A percentile compares a stretch with the other conserved stretches of the same genome.
Conservation (phyloP, 2,329 filamentous ascomycete genomes). For the Scedosporium minutisporum region DNA sequence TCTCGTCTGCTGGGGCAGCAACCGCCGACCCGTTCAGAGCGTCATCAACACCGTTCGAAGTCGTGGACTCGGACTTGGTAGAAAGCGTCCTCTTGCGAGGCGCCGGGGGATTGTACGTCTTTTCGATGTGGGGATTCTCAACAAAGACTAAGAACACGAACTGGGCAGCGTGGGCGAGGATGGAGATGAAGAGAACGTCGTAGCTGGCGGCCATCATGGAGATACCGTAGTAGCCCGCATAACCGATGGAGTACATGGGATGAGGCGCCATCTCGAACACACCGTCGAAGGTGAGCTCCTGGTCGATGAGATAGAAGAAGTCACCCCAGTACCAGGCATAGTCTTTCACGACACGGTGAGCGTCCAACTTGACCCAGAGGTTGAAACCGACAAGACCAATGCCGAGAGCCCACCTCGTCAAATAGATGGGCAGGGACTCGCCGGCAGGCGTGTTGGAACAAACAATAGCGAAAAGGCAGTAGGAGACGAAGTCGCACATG, state of each 20-base stretch:
- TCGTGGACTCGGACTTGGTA: constrained; percentile 20
- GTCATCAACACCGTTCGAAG: neutral
- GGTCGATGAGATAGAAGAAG: constrained; percentile 97
- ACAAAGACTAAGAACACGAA: constrained; percentile 86
- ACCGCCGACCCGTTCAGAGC: constrained; percentile 12
- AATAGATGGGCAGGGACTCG: constrained; percentile 60
- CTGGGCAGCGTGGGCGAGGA: constrained; percentile 86
- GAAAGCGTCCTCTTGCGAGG: constrained; percentile 49
- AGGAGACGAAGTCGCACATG: constrained; percentile 98
- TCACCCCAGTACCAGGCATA: constrained; percentile 99
- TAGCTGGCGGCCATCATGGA: constrained; percentile 98
- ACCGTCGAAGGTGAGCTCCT: constrained; percentile 94
- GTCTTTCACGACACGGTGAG: constrained; percentile 95
- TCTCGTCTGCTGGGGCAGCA: constrained; percentile 15
- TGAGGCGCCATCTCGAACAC: constrained; percentile 99
- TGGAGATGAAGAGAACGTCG: constrained; percentile 92
- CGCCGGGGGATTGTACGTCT: constrained; percentile 86
- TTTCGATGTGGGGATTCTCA: constrained; percentile 96
- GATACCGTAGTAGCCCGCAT: constrained; percentile 96
- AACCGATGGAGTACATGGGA: constrained; percentile 98
- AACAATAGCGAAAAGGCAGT: constrained; percentile 88
- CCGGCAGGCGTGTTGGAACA: constrained; percentile 66
- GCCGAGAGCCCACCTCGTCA: constrained; percentile 69
- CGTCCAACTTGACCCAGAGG: constrained; percentile 96
- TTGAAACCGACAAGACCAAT: constrained; percentile 82